These are phyloP conservation scores for Leishmania tarentolae DNA, from an alignment of 208 protist species.

Conservation along the genomic window DNA sequence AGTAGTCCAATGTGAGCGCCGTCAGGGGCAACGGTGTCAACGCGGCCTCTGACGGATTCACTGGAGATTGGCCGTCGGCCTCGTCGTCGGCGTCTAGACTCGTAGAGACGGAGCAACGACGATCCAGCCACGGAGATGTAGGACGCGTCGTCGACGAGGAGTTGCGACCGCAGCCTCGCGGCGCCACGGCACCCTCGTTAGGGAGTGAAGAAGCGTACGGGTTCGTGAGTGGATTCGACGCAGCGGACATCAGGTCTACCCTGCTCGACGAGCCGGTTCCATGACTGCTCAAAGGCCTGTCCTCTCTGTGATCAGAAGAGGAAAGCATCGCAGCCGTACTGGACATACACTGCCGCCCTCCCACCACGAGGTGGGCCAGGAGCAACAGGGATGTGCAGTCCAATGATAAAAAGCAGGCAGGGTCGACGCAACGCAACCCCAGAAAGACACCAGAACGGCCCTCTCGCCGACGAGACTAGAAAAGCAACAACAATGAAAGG, in stretches of 20 bases:
- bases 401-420: neutral
- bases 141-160: neutral
- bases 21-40: conserved; percentile 9
- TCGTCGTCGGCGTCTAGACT: conserved; percentile 37
- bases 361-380: neutral
- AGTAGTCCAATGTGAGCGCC: conserved; percentile 7
- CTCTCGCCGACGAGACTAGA: neutral
- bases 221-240: neutral
- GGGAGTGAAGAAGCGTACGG: conserved; percentile 1
- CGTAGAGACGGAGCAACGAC: conserved; percentile 10
- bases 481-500: neutral
- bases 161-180: neutral
- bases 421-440: neutral
- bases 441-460: neutral
- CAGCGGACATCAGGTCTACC: neutral
- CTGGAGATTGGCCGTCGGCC: conserved; percentile 17
- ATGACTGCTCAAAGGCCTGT: neutral
- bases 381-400: neutral
- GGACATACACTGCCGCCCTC: neutral
- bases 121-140: conserved; percentile 9
- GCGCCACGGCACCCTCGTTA: neutral
- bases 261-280: neutral
- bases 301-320: conserved; percentile 4
- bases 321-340: conserved; percentile 5
- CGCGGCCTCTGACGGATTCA: conserved; percentile 6